Evolutionary conservation across 2,329 filamentous ascomycete species (phyloP), one percentile per base, ranked within the genome.

Genomic region (Hypoxylon sp.): DNA sequence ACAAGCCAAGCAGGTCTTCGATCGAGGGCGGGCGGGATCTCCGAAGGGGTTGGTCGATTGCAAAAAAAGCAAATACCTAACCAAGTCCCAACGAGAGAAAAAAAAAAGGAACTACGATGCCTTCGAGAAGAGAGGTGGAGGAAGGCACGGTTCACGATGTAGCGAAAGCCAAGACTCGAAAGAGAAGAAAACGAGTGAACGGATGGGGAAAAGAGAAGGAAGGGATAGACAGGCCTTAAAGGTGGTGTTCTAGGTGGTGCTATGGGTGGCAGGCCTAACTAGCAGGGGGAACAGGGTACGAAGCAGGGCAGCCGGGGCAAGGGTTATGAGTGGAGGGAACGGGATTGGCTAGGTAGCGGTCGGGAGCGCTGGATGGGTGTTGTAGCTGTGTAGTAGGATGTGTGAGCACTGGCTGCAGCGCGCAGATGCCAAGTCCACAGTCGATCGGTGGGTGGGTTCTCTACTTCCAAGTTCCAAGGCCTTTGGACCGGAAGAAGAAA

Each of bases 401-500:
- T 49, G 52, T 43, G 49, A 48, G 46, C 46, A 44, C 51, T 51
- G 35, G 9, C 38, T 13, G 42, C 52, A 53, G 49, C 35, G 41
- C 36, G 49, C 46, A 59, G 56, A 59, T 59, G 59, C 53, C 49
- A 55, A 56, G 54, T 44, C 54, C 40, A 55, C 55, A 54, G 48
- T 46, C 59, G 57, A 60, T 62, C 59, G 54, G 57, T 50, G 48
- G 36, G 40, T 38, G 38, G 34, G 19, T 45, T 25, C 12, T 21
- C 7, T 16, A 30, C 36, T 23, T 29, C 46, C 25, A 32, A 37
- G n/a, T n/a, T n/a, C n/a, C 20, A 27, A 16, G 15, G 23, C 25
- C 27, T 38, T 23, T 27, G 13, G 31, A 23, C 36, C 30, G 35
- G 29, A 34, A 38, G 31, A 23, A 25, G 12, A 31, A 38, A 20